phyloP scores from a whole-genome alignment of 2,329 filamentous ascomycete genomes.

The Exophiala spinifera region DNA sequence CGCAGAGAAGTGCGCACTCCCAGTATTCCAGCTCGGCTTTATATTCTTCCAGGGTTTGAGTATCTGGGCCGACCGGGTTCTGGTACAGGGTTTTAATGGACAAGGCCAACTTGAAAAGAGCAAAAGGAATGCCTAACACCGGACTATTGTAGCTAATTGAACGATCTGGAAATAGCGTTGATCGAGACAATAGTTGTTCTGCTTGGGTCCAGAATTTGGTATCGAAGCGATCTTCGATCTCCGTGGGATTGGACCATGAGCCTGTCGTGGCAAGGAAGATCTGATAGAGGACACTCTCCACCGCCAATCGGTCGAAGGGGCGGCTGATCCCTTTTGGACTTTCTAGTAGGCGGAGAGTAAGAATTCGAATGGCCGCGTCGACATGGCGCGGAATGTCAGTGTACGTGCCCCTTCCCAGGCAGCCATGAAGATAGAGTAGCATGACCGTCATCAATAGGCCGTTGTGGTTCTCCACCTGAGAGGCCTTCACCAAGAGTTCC shows the following conservation, averaged over 20 bases:
- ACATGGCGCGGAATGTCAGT: constrained; percentile 19
- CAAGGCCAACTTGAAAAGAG: constrained; percentile 14
- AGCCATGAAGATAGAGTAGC: constrained; percentile 22
- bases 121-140: constrained; percentile 16
- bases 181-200: constrained; percentile 12
- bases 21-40: constrained; percentile 17
- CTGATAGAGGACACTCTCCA: constrained; percentile 21
- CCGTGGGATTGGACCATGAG: constrained; percentile 13
- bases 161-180: constrained; percentile 13
- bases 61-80: constrained; percentile 6
- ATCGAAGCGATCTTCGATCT: constrained; percentile 16
- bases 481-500: constrained; percentile 4
- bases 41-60: constrained; percentile 11
- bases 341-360: constrained; percentile 15
- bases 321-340: constrained; percentile 7
- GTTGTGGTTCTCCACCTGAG: constrained; percentile 14
- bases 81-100: constrained; percentile 15
- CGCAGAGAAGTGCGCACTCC: constrained; percentile 9
- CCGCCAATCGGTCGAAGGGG: constrained; percentile 19
- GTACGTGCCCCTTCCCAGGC: constrained; percentile 20
- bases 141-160: constrained; percentile 20
- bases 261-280: constrained; percentile 19
- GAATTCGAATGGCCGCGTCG: constrained; percentile 18
- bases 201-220: constrained; percentile 17
- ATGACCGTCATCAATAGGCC: constrained; percentile 19